Conservation (phyloP, 495 filamentous ascomycete genomes). For the Penicillium malachiteum region DNA sequence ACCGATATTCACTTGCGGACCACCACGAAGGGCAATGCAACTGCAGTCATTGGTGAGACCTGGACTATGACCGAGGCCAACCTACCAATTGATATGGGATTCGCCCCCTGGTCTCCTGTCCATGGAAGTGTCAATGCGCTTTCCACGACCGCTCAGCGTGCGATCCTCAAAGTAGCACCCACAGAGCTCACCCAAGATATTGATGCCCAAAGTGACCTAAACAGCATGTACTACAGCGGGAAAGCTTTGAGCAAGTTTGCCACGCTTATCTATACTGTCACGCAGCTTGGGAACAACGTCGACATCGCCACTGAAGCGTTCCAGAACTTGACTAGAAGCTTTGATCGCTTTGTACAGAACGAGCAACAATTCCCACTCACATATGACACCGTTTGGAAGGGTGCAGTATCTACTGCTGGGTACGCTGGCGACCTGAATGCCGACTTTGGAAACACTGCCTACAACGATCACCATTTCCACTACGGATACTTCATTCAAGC, state of each 20-base stretch:
- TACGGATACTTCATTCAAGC: constrained; percentile 85
- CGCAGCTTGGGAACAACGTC: constrained; percentile 62
- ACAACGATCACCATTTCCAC: constrained; percentile 98
- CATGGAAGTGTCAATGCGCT: constrained; percentile 51
- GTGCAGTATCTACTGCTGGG: constrained; percentile 75
- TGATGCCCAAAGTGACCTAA: constrained; percentile 63
- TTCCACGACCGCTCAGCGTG: constrained; percentile 47
- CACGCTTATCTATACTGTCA: constrained; percentile 63
- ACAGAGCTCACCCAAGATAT: constrained; percentile 75
- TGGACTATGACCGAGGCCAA: constrained; percentile 77
- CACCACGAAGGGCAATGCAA: constrained; percentile 81
- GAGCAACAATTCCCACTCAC: constrained; percentile 74
- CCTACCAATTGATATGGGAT: constrained; percentile 72
- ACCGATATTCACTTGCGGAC: constrained; percentile 67
- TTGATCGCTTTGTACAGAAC: constrained; percentile 75
- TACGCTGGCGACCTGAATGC: constrained; percentile 71
- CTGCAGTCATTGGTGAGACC: constrained; percentile 66
- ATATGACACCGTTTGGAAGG: constrained; percentile 83
- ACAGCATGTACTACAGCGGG: constrained; percentile 94
- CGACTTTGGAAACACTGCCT: constrained; percentile 82
- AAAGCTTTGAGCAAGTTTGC: constrained; percentile 93
- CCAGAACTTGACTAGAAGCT: constrained; percentile 67
- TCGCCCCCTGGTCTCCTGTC: constrained; percentile 69
- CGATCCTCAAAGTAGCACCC: constrained; percentile 57
- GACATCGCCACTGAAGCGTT: constrained; percentile 61